These are phyloP conservation scores for Macrophomina pseudophaseolina DNA, from an alignment of 2,329 filamentous ascomycete species.

Conservation along the genomic window DNA sequence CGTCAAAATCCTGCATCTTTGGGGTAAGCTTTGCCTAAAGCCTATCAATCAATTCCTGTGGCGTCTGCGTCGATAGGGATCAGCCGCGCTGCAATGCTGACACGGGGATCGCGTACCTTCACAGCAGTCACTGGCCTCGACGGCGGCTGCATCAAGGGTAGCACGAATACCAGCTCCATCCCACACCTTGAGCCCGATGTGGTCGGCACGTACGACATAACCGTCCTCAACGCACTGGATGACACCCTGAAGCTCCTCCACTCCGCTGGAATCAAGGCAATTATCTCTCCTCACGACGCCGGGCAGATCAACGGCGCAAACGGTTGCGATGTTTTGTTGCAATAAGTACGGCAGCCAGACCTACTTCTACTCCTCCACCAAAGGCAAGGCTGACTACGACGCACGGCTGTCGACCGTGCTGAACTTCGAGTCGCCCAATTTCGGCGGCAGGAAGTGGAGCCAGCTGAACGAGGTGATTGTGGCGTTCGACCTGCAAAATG, in stretches of 20 bases:
- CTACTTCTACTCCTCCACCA: conserved; percentile 27
- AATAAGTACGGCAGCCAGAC: conserved; percentile 5
- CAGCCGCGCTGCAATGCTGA: neutral
- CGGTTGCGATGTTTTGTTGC: neutral
- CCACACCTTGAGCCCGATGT: conserved; percentile 26
- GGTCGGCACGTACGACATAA: conserved; percentile 25
- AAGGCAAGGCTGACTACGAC: conserved; percentile 26
- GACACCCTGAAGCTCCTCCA: conserved; percentile 27
- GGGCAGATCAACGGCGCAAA: conserved; percentile 24
- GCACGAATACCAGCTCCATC: conserved; percentile 29
- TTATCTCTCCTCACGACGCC: conserved; percentile 29
- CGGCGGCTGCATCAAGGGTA: conserved; percentile 38
- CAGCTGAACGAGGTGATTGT: conserved; percentile 28
- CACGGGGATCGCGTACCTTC: neutral
- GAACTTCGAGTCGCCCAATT: conserved; percentile 27
- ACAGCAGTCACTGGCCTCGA: conserved; percentile 24
- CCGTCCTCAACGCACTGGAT: conserved; percentile 29
- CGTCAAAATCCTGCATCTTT: conserved; percentile 39
- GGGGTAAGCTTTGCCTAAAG: conserved; percentile 32
- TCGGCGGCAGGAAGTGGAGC: conserved; percentile 27
- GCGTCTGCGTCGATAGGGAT: no score
- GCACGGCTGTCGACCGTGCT: conserved; percentile 27
- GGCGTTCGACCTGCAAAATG: conserved; percentile 31
- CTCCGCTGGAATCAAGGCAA: conserved; percentile 29
- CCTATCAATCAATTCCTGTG: no score